Conservation (phyloP, 257 asterid genomes). For the Solanum microdontum region DNA sequence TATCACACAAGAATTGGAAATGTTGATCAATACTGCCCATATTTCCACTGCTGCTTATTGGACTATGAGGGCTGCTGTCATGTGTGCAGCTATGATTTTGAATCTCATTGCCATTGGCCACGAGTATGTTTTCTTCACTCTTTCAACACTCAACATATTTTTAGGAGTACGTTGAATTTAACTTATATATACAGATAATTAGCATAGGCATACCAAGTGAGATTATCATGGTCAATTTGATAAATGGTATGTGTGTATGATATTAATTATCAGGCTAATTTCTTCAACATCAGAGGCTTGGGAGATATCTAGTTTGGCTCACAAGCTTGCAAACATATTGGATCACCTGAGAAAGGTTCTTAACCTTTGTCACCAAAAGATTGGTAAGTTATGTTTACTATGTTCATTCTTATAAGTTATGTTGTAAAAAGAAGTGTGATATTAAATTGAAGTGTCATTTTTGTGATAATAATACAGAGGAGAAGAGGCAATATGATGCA, state of each 20-base stretch:
- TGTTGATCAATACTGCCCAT: conserved; percentile 9
- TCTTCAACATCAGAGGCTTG: conserved; percentile 37
- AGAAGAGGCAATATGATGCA: not conserved
- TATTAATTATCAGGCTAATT: conserved; percentile 19
- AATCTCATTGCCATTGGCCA: conserved; percentile 68
- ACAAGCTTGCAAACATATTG: conserved; percentile 43
- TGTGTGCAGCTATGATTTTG: conserved; percentile 42
- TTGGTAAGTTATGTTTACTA: conserved; percentile 17
- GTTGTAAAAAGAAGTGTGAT: not conserved
- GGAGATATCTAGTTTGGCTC: conserved; percentile 56
- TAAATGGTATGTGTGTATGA: not conserved
- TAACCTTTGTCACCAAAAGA: not conserved
- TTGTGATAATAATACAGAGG: not conserved
- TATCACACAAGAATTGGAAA: conserved; percentile 11
- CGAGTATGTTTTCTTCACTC: conserved; percentile 32
- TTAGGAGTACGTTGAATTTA: no score
- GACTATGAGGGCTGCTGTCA: conserved; percentile 54
- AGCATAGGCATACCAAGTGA: no score
- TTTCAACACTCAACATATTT: not conserved
- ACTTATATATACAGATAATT: no score
- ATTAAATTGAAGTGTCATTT: not conserved
- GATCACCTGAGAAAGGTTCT: conserved; percentile 34
- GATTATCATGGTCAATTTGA: not conserved
- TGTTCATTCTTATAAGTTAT: not conserved
- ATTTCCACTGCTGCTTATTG: conserved; percentile 60